Conservation (phyloP, 306 rosid genomes). For the Argentina anserina region DNA sequence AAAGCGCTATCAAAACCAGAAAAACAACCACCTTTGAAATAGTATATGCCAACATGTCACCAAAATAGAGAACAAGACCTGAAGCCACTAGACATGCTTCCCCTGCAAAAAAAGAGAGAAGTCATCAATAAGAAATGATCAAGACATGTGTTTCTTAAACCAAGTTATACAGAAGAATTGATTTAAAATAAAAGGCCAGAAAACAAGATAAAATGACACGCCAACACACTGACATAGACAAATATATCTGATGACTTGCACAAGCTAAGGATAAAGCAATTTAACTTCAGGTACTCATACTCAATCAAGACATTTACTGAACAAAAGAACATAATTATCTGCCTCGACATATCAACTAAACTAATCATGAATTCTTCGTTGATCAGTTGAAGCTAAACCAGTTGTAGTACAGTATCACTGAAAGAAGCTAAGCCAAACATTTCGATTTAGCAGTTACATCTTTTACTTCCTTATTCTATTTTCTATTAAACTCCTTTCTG, state of each 20-base stretch:
- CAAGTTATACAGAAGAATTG: background rate
- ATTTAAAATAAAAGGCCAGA: background rate
- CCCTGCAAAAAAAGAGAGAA: conserved; percentile 41
- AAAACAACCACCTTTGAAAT: conserved; percentile 51
- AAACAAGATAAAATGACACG: background rate
- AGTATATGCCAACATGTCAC: conserved; percentile 76
- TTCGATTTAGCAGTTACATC: background rate
- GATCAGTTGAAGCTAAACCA: background rate
- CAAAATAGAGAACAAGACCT: conserved; percentile 85
- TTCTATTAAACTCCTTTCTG: too few relatives aligned
- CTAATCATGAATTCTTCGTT: background rate
- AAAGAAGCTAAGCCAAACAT: background rate
- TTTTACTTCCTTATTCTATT: too few relatives aligned
- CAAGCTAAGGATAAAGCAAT: background rate
- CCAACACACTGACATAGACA: background rate
- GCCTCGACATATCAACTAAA: background rate
- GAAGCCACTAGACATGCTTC: conserved; percentile 78
- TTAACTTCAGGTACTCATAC: background rate
- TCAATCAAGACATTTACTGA: conserved; percentile 5
- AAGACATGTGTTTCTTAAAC: background rate
- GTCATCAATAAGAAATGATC: conserved; percentile 16
- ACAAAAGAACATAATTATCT: background rate
- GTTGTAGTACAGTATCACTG: background rate
- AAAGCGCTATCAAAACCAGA: background rate
- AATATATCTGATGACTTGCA: background rate